These are phyloP conservation scores for Gyrodon lividus DNA, from an alignment of 768 basidiomycete genomes.

Conservation along the genomic window DNA sequence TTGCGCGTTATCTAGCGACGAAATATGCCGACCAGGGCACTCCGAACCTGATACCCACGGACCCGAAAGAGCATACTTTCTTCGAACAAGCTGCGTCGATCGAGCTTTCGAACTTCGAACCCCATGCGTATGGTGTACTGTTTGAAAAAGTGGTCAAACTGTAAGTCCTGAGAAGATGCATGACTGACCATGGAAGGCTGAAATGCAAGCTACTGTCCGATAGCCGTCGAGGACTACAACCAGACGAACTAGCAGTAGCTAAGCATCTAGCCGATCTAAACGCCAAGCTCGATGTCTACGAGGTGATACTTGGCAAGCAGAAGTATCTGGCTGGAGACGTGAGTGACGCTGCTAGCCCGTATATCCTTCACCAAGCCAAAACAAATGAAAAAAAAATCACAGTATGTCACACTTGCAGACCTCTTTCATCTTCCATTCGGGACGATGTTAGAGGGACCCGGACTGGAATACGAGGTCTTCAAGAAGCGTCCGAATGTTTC, in stretches of 20 bases:
- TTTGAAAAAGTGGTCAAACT: constrained; percentile 51
- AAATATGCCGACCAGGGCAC: constrained; percentile 27
- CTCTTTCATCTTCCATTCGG: constrained; percentile 45
- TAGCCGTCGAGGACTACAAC: constrained; percentile 7
- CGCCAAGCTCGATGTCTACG: constrained; percentile 48
- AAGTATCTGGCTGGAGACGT: constrained; percentile 59
- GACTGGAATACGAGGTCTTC: constrained; percentile 20
- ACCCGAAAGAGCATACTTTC: constrained; percentile 11
- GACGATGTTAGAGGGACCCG: constrained; percentile 24
- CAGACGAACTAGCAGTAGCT: constrained; percentile 25
- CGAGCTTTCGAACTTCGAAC: constrained; percentile 45
- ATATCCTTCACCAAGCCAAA: neutral
- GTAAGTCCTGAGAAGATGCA: constrained; percentile 38
- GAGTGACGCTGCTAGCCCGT: constrained; percentile 10
- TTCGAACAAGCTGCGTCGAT: constrained; percentile 26
- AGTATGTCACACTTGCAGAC: constrained; percentile 47
- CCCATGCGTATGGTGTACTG: constrained; percentile 40
- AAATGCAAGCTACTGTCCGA: neutral
- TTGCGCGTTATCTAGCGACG: constrained; percentile 31
- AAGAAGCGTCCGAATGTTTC: constrained; percentile 25
- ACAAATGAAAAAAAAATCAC: neutral
- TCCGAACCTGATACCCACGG: constrained; percentile 15
- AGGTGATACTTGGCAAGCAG: constrained; percentile 51
- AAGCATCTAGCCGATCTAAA: constrained; percentile 27
- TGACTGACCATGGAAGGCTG: neutral